phyloP scores from a whole-genome alignment of 345 rosid genomes.

The Sonneratia caseolaris region DNA sequence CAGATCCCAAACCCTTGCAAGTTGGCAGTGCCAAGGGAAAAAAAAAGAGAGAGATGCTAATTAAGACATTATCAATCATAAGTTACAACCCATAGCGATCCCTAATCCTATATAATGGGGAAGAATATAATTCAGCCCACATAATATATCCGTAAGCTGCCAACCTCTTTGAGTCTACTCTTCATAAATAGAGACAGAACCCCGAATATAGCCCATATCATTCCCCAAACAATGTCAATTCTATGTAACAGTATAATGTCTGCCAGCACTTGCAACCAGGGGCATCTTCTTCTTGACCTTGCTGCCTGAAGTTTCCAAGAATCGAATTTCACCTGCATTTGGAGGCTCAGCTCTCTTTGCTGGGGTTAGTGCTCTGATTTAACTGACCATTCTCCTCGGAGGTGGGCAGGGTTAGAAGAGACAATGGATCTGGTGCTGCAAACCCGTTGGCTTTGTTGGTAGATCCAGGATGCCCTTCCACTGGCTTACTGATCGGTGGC shows the following conservation, averaged over 20 bases:
- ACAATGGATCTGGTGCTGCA: constrained; percentile 18
- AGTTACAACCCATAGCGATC: background rate
- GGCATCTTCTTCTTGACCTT: background rate
- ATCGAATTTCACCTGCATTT: background rate
- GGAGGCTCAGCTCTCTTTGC: background rate
- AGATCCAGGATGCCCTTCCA: constrained; percentile 30
- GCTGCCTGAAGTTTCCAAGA: background rate
- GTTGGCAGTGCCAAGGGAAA: background rate
- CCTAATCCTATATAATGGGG: background rate
- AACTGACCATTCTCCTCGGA: constrained; percentile 38
- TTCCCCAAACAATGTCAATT: background rate
- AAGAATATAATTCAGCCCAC: background rate
- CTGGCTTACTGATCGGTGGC: constrained; percentile 6
- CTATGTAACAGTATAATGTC: background rate
- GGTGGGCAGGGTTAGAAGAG: constrained; percentile 21
- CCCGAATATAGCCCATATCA: background rate
- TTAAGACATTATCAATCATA: background rate
- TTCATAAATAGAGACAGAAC: background rate
- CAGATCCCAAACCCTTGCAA: background rate
- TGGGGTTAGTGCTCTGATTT: background rate
- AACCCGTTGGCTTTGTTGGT: constrained; percentile 57
- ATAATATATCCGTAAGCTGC: background rate
- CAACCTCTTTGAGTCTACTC: background rate
- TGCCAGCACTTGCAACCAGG: background rate
- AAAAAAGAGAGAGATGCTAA: background rate